Base-by-base conservation (phyloP, 2,329 filamentous ascomycete genomes). In the Aaosphaeria pasadenensis region DNA sequence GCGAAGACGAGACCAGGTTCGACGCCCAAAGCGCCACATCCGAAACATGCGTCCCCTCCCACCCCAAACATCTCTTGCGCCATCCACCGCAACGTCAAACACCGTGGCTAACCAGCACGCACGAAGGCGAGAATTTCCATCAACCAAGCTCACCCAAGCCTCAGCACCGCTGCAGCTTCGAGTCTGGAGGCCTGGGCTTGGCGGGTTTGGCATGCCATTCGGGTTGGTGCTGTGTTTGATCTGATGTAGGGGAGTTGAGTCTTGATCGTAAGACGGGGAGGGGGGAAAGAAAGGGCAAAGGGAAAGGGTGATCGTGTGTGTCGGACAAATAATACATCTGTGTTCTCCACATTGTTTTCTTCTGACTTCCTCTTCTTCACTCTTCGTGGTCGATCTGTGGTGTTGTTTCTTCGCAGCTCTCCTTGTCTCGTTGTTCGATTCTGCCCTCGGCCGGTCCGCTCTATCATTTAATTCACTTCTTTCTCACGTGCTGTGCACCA, bases 31-130 rank as follows among this genome's bases (percentile, higher is more conserved):
- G 9, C 39, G 39, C 11, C 9, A 7, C 9, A 11, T 9, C 39
- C 39, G 39, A 40, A 40, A 40, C 39, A 40, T 28, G 17, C 11
- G 17, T 9, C 39, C 39, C 39, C 17, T 40, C 39, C 11, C 11
- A 17, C 39, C 11, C 54, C 58, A 64, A 61, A 67, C 62, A 49
- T 43, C 49, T 38, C 39, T 30, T 50, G 63, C 60, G 43, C 47
- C 63, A 67, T 45, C 39, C 49, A 31, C 35, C 17, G 54, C 56
- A 59, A 56, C 59, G 63, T 57, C 62, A 60, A 67, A 62, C 38
- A 36, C 9, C 33, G n/a, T 4, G 9, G 33, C 33, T n/a, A 36
- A 36, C 33, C 33, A n/a, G 9, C 7, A n/a, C n/a, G 33, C 33
- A 9, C 17, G 17, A 24, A 24, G 17, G 17, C 17, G 17, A 24